A percentile compares a stretch with the other conserved stretches of the same genome.
Conservation (phyloP, 2,329 filamentous ascomycete species). For the Pseudocercospora fijiensis region DNA sequence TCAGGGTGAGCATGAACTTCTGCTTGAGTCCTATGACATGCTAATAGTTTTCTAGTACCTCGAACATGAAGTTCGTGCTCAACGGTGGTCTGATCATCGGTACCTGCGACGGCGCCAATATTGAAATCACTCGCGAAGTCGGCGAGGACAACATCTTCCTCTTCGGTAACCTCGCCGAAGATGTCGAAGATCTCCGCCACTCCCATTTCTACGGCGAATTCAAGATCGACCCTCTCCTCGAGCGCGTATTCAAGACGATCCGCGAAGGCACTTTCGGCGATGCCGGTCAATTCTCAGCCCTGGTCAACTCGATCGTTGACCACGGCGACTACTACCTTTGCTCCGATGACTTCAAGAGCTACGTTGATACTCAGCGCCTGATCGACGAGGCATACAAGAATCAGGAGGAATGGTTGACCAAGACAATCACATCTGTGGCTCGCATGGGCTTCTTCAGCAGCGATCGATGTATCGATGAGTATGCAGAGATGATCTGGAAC, state of each 20-base stretch:
- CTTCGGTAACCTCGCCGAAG: constrained; percentile 92
- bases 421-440: constrained; percentile 82
- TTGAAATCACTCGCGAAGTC: constrained; percentile 89
- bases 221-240: constrained; percentile 71
- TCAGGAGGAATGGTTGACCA: constrained; percentile 87
- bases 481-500: constrained; percentile 97
- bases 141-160: constrained; percentile 98
- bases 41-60: constrained; percentile 58
- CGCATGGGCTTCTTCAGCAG: constrained; percentile 96
- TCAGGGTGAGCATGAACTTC: constrained; percentile 46
- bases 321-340: constrained; percentile 98
- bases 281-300: constrained; percentile 71
- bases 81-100: constrained; percentile 97
- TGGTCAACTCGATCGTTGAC: constrained; percentile 81
- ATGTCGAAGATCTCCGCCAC: constrained; percentile 94
- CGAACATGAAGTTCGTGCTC: constrained; percentile 99
- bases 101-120: constrained; percentile 95
- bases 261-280: constrained; percentile 78
- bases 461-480: constrained; percentile 94
- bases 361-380: constrained; percentile 83
- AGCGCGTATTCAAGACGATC: constrained; percentile 81
- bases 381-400: constrained; percentile 92
- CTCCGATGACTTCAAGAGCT: constrained; percentile 94
- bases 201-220: constrained; percentile 80
- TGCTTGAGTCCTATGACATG: not conserved